A percentile compares a stretch with the other conserved stretches of the same genome.
Conservation (phyloP, 192 early-diverging fungal genomes). For the Coemansia sp. region DNA sequence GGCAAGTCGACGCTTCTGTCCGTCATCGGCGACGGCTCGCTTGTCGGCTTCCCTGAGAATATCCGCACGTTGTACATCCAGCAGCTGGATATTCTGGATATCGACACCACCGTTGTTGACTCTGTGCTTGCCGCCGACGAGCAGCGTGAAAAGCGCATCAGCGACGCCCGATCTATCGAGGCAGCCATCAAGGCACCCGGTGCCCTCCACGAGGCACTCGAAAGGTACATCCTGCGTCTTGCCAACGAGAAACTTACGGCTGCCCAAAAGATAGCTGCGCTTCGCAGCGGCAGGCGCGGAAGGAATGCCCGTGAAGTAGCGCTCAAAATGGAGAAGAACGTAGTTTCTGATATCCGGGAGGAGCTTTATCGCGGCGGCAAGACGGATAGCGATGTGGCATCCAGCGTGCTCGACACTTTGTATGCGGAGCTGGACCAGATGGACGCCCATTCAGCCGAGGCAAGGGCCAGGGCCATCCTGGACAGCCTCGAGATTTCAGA, state of each 20-base stretch:
- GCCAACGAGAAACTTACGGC: slow-evolving; percentile 33
- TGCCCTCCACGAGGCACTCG: slow-evolving; percentile 34
- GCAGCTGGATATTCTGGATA: slow-evolving; percentile 67
- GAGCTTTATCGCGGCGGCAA: slow-evolving; percentile 34
- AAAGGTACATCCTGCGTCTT: slow-evolving; percentile 50
- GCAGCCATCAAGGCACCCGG: slow-evolving; percentile 36
- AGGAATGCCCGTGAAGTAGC: slow-evolving; percentile 60
- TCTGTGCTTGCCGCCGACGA: slow-evolving; percentile 66
- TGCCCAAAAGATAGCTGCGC: slow-evolving; percentile 61
- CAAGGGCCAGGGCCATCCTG: slow-evolving; percentile 70
- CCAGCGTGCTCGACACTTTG: slow-evolving; percentile 60
- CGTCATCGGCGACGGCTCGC: slow-evolving; percentile 78
- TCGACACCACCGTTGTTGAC: slow-evolving; percentile 59
- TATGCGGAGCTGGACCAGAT: slow-evolving; percentile 62
- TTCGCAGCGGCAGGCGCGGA: slow-evolving; percentile 69
- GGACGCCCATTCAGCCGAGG: slow-evolving; percentile 63
- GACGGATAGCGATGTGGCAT: slow-evolving; percentile 48
- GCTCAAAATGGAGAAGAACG: slow-evolving; percentile 52
- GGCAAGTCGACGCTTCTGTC: slow-evolving; percentile 97
- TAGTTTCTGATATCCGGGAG: slow-evolving; percentile 18
- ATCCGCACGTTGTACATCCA: slow-evolving; percentile 77
- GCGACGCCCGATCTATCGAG: slow-evolving; percentile 55
- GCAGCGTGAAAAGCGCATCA: slow-evolving; percentile 55
- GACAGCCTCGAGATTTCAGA: slow-evolving; percentile 72
- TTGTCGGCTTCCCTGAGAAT: slow-evolving; percentile 84